Conservation (phyloP, 2,329 filamentous ascomycete species). For the Colletotrichum nymphaeae region DNA sequence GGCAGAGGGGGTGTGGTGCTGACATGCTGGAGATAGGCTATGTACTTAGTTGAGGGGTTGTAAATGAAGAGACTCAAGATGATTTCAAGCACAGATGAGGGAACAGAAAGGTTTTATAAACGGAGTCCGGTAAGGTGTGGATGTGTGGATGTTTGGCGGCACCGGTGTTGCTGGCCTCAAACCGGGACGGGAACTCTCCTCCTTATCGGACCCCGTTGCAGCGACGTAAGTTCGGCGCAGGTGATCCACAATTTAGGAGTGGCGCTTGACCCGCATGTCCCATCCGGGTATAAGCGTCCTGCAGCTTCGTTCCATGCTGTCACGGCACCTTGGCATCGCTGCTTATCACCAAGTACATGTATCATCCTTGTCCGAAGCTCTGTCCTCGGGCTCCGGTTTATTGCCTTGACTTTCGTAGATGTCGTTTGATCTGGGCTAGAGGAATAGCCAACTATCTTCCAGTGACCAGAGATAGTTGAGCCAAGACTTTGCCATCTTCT, state of each 20-base stretch:
- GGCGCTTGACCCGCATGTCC: constrained; percentile 20
- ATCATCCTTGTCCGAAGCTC: neutral
- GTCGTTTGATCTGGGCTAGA: neutral
- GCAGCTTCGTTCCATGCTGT: neutral
- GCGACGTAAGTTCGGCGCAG: constrained; percentile 16
- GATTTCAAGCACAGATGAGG: neutral
- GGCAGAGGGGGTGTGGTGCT: constrained; percentile 66
- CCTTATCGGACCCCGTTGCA: constrained; percentile 11
- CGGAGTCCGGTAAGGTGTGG: neutral
- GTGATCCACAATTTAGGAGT: constrained; percentile 15
- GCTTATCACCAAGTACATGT: neutral
- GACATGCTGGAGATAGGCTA: neutral
- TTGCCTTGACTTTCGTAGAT: neutral
- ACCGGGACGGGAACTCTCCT: neutral
- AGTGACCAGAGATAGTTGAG: constrained; percentile 19
- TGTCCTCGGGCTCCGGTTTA: neutral
- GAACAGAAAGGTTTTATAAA: neutral
- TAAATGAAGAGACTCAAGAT: neutral
- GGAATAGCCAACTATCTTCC: constrained; percentile 28
- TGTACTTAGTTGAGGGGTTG: neutral
- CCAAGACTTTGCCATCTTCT: constrained; percentile 2
- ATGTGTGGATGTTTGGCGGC: neutral
- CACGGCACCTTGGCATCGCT: neutral
- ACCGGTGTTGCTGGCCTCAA: constrained; percentile 26
- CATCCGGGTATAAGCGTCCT: constrained; percentile 19